Evolutionary conservation across 805 yeast species (phyloP).

Genomic region (Myxozyma udenii): DNA sequence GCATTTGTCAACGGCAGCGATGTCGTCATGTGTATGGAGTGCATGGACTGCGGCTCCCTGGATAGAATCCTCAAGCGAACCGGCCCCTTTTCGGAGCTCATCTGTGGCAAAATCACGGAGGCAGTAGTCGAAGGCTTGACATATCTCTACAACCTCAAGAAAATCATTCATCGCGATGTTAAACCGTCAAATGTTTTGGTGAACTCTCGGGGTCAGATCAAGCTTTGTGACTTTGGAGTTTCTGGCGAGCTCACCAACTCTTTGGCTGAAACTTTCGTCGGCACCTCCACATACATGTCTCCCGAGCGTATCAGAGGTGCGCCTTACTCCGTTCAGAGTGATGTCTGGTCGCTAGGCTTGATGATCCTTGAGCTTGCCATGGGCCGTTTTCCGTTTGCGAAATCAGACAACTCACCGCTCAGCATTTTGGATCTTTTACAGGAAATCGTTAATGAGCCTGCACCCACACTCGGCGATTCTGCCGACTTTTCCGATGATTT

Average conservation of each 20-base stretch:
- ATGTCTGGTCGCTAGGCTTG: constrained; percentile 94
- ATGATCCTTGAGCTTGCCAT: constrained; percentile 85
- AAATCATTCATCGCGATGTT: constrained; percentile 92
- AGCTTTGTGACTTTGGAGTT: constrained; percentile 95
- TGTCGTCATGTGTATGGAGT: constrained; percentile 91
- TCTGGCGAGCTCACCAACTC: constrained; percentile 97
- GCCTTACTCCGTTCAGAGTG: constrained; percentile 89
- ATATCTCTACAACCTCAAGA: constrained; percentile 76
- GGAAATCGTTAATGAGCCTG: constrained; percentile 87
- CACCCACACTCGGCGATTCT: constrained; percentile 63
- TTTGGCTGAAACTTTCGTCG: constrained; percentile 95
- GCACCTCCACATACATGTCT: constrained; percentile 90
- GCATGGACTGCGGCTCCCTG: constrained; percentile 89
- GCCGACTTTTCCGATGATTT: constrained; percentile 48
- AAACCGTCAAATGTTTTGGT: constrained; percentile 92
- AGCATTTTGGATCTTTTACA: constrained; percentile 89
- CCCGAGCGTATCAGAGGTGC: constrained; percentile 98
- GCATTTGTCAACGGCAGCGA: constrained; percentile 73
- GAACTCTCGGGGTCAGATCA: constrained; percentile 81
- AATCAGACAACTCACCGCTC: constrained; percentile 49
- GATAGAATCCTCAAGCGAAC: constrained; percentile 66
- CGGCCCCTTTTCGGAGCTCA: constrained; percentile 65
- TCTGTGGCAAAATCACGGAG: constrained; percentile 68
- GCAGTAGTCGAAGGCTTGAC: constrained; percentile 77
- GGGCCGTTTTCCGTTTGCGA: constrained; percentile 70